Percentiles rank a stretch among this genome's conserved stretches.
phyloP scores from a whole-genome alignment of 2,329 filamentous ascomycete species.

The Colletotrichum sp. region DNA sequence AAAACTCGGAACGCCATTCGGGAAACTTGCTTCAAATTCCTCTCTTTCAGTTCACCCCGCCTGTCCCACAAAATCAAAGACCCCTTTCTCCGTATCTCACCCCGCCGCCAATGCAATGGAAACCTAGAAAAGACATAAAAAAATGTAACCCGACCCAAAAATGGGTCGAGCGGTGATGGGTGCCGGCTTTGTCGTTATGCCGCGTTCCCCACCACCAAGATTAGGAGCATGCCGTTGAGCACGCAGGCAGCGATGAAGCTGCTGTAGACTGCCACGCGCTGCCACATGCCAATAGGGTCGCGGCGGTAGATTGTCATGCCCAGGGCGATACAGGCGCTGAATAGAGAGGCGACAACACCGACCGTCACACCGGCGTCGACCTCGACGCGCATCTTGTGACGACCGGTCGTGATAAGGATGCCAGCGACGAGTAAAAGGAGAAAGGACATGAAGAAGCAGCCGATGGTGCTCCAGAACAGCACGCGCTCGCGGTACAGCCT shows the following conservation, averaged over 20 bases:
- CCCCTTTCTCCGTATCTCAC: not conserved
- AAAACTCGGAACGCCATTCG: not conserved
- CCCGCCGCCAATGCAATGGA: not conserved
- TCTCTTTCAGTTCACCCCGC: not conserved
- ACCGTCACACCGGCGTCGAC: constrained; percentile 76
- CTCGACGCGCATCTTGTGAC: constrained; percentile 69
- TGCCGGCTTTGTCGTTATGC: constrained; percentile 27
- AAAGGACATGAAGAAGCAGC: constrained; percentile 63
- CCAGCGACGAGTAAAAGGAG: constrained; percentile 68
- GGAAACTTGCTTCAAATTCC: constrained; percentile 3
- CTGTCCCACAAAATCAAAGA: constrained; percentile 4
- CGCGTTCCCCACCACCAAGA: constrained; percentile 44
- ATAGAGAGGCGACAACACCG: constrained; percentile 70
- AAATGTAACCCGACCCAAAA: not conserved
- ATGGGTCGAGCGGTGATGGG: not conserved
- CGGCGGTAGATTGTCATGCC: constrained; percentile 61
- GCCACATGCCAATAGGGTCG: constrained; percentile 45
- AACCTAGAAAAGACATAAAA: not conserved
- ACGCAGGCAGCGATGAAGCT: constrained; percentile 41
- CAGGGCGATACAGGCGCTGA: constrained; percentile 66
- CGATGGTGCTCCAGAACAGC: constrained; percentile 57
- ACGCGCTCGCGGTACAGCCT: constrained; percentile 57
- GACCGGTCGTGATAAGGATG: constrained; percentile 71
- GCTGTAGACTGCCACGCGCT: constrained; percentile 45
- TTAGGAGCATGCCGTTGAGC: constrained; percentile 48